These are phyloP conservation scores for Xylaria hypoxylon DNA, from an alignment of 2,329 filamentous ascomycete species.

Conservation along the genomic window DNA sequence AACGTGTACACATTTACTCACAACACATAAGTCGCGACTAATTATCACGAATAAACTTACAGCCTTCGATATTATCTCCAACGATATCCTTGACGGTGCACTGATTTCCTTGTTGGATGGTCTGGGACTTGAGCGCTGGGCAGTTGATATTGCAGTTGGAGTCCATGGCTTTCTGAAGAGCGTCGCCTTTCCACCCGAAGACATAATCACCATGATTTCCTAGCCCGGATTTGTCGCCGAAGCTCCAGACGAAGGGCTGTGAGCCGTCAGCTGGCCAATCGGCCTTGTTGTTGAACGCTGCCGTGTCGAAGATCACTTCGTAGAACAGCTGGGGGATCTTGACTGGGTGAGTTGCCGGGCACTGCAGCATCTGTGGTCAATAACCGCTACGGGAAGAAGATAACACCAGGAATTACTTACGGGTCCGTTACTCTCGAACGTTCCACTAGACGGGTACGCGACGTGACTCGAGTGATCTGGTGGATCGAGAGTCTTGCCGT, in stretches of 20 bases:
- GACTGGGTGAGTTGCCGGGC: constrained; percentile 62
- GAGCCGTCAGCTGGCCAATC: constrained; percentile 48
- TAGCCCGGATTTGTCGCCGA: constrained; percentile 38
- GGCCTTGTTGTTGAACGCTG: constrained; percentile 44
- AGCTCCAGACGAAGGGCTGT: constrained; percentile 44
- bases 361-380: constrained; percentile 43
- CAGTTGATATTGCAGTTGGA: constrained; percentile 38
- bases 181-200: constrained; percentile 39
- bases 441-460: constrained; percentile 57
- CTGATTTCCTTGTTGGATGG: constrained; percentile 34
- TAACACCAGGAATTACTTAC: constrained; percentile 3
- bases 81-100: constrained; percentile 31
- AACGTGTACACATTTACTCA: background rate
- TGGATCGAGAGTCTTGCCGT: constrained; percentile 61
- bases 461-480: constrained; percentile 63
- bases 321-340: constrained; percentile 70
- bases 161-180: constrained; percentile 39
- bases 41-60: constrained; percentile 19
- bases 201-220: constrained; percentile 41
- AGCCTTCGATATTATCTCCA: constrained; percentile 36
- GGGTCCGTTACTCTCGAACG: constrained; percentile 55
- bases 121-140: constrained; percentile 29
- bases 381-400: background rate
- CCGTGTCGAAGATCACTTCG: constrained; percentile 65
- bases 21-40: background rate